Evolutionary conservation across 352 stramenopile genomes (phyloP).

Genomic region (Phytophthora megakarya): DNA sequence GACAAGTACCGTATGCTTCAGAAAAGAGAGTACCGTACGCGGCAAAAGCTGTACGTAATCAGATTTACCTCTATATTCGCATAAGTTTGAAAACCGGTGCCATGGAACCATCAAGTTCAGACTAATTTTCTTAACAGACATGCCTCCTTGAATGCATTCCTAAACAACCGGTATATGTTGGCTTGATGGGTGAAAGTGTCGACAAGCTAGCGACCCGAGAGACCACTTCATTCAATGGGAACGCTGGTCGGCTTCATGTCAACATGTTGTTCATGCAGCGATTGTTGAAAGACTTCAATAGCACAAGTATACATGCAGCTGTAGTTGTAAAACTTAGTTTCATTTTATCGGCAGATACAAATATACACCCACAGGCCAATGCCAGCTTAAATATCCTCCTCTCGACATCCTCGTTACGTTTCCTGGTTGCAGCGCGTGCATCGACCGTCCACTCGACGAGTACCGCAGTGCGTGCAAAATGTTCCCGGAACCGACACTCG

Average conservation of each 20-base stretch:
- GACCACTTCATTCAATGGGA: conserved; percentile 15
- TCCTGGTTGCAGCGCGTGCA: conserved; percentile 46
- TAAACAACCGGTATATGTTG: neutral
- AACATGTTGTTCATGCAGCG: neutral
- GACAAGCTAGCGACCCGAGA: conserved; percentile 13
- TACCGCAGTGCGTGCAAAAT: conserved; percentile 60
- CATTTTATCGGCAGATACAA: conserved; percentile 30
- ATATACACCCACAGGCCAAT: conserved; percentile 25
- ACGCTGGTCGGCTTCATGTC: conserved; percentile 12
- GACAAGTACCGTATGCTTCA: conserved; percentile 6
- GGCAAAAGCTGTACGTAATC: conserved; percentile 3
- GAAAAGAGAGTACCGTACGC: conserved; percentile 1
- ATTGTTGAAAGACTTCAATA: conserved; percentile 25
- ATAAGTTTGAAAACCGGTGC: neutral
- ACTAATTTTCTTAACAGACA: too few relatives aligned
- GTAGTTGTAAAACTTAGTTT: conserved; percentile 17
- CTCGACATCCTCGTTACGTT: conserved; percentile 3
- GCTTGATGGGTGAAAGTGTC: conserved; percentile 26
- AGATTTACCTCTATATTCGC: neutral
- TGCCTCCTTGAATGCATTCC: conserved; percentile 11
- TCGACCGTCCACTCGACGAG: conserved; percentile 39
- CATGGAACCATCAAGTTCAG: too few relatives aligned
- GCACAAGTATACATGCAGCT: too few relatives aligned
- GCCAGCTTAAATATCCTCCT: conserved; percentile 38
- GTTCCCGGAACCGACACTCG: conserved; percentile 50